Base-by-base conservation (phyloP, 768 basidiomycete species). In the Pholiota molesta region DNA sequence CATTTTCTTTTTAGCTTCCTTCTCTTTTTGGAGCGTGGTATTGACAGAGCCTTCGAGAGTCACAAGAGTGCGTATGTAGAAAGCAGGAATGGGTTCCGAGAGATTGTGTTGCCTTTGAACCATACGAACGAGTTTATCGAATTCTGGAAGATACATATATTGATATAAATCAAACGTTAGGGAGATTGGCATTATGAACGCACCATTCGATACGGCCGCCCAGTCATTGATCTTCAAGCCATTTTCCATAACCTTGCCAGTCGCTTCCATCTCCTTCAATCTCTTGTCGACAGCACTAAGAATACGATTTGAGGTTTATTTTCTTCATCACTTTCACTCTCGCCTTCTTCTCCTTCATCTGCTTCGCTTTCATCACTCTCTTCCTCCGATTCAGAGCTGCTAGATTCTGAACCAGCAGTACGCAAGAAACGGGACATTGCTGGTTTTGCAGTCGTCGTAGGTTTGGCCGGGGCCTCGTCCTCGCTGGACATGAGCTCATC, bases 221-320 rank as follows among this genome's bases (percentile, higher is more conserved):
- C 97, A 99, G 77, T 99, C 95, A 69, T 96, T 97, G 68, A 97
- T 96, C 82, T 93, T 97, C 64, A 92, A 81, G 19, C 90, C 95
- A 72, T 99, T 99, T 52, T 97, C 94, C 80, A 99, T 97, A 52
- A 81, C 81, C 77, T 91, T 95, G 59, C 94, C 93, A 3, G 90
- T 91, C 1, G 87, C 87, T 75, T 98, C 96, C 87, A 99, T 96
- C 82, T 99, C 97, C 52, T 91, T 94, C 71, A 95, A 75, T 57
- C 96, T 83, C 75, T 94, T 96, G 75, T 96, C 93, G 69, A 91
- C 91, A 42, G 97, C 96, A 71, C 92, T 94, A 74, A 94, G 86
- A 66, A 92, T 90, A 62, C 85, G 83, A 91, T 84, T 37, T 88
- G 86, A 17, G 85, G 84, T 68, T 82, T 86, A 39, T 86, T 87